phyloP scores from a whole-genome alignment of 768 basidiomycete species.

The Serendipita sp. region DNA sequence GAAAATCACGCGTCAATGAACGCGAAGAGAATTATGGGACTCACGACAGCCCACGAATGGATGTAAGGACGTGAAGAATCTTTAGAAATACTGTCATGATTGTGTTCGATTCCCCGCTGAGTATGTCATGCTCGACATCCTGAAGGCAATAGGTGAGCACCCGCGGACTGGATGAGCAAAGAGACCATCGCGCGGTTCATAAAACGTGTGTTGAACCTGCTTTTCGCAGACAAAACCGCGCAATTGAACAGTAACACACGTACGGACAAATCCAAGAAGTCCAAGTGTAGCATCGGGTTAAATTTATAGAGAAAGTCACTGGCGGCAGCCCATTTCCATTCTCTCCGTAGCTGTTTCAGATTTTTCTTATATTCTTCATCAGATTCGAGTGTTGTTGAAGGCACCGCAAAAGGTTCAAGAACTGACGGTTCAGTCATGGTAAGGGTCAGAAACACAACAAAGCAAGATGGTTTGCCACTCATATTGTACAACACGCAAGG shows the following conservation, averaged over 20 bases:
- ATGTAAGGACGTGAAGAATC: conserved; percentile 1
- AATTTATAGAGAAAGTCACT: conserved; percentile 84
- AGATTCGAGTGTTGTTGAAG: background rate
- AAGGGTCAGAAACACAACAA: background rate
- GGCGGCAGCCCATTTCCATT: conserved; percentile 90
- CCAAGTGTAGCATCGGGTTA: conserved; percentile 49
- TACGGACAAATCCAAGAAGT: conserved; percentile 53
- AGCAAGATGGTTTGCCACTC: too few relatives aligned
- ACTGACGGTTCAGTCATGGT: background rate
- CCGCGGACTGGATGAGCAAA: background rate
- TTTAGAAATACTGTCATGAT: conserved; percentile 2
- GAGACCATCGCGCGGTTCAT: background rate
- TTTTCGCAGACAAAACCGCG: background rate
- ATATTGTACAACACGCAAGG: too few relatives aligned
- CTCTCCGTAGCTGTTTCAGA: conserved; percentile 35
- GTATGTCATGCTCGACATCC: conserved; percentile 69
- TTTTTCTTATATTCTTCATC: background rate
- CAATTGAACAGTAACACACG: conserved; percentile 12
- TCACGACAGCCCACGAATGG: conserved; percentile 11
- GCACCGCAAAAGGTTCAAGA: background rate
- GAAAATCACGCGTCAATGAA: conserved; percentile 5
- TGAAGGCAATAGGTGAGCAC: conserved; percentile 17
- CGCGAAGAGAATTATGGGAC: conserved; percentile 9
- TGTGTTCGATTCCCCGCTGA: conserved; percentile 26
- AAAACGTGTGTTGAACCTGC: background rate